Conservation (phyloP, 495 filamentous ascomycete species). For the Podospora bellae-mahoneyi region DNA sequence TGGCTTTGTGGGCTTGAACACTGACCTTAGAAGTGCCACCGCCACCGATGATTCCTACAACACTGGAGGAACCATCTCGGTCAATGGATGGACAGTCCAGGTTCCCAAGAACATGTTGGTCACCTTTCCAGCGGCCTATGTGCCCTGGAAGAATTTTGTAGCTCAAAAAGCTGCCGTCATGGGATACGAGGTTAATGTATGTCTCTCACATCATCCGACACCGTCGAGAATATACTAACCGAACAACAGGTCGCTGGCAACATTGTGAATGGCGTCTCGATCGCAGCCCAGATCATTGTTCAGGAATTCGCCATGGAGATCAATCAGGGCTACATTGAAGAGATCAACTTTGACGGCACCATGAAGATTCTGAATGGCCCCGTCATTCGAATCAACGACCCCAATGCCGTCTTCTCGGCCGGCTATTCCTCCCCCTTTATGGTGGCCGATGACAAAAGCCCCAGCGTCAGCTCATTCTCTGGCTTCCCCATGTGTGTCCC, state of each 20-base stretch:
- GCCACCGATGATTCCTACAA: constrained; percentile 33
- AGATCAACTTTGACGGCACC: constrained; percentile 30
- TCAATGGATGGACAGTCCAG: constrained; percentile 39
- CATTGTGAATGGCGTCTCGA: constrained; percentile 31
- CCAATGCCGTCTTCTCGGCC: constrained; percentile 37
- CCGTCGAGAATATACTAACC: background rate
- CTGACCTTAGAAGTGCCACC: constrained; percentile 19
- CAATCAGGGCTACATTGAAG: constrained; percentile 36
- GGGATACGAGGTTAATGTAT: constrained; percentile 36
- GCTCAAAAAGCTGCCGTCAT: constrained; percentile 20
- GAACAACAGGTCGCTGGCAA: constrained; percentile 34
- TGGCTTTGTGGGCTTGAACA: background rate
- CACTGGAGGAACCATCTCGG: constrained; percentile 36
- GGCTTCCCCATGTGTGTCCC: constrained; percentile 48
- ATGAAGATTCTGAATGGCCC: constrained; percentile 38
- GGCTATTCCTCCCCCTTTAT: constrained; percentile 35
- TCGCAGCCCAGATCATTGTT: constrained; percentile 38
- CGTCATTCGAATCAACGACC: constrained; percentile 42
- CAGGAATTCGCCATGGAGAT: constrained; percentile 31
- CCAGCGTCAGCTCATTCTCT: constrained; percentile 36
- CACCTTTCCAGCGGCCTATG: constrained; percentile 39
- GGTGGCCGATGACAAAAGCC: constrained; percentile 40
- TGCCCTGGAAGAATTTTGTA: constrained; percentile 39
- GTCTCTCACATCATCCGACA: constrained; percentile 1
- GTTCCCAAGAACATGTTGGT: constrained; percentile 43